These are phyloP conservation scores for Xylaria arbuscula DNA, from an alignment of 2,329 filamentous ascomycete genomes.

Conservation along the genomic window DNA sequence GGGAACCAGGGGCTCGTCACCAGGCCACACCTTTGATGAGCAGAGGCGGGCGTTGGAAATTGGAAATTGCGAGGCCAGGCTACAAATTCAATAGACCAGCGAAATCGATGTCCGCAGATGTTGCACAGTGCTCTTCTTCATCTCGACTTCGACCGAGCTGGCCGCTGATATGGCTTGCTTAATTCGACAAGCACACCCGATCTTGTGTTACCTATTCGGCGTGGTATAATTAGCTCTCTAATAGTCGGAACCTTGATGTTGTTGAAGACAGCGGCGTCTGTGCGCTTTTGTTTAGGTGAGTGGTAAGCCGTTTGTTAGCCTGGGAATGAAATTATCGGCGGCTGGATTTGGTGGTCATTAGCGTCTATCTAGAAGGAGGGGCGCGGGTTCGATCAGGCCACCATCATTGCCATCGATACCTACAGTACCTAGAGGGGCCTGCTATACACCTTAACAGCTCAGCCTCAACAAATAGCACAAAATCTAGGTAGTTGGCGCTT, in stretches of 20 bases:
- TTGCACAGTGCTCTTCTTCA: conserved; percentile 24
- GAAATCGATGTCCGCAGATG: conserved; percentile 13
- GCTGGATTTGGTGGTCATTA: conserved; percentile 8
- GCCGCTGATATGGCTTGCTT: not conserved
- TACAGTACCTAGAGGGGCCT: too few species aligned
- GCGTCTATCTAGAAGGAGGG: not conserved
- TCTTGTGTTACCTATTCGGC: conserved; percentile 2
- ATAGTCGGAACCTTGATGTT: not conserved
- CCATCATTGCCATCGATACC: conserved; percentile 13
- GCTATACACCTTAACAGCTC: not conserved
- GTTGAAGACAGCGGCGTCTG: conserved; percentile 1
- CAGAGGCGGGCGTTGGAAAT: conserved; percentile 7
- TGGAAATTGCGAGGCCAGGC: conserved; percentile 17
- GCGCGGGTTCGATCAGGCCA: not conserved
- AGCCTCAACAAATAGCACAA: not conserved
- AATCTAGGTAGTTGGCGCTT: not conserved
- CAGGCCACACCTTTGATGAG: conserved; percentile 27
- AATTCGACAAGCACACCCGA: not conserved
- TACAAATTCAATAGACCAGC: conserved; percentile 10
- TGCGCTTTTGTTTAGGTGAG: not conserved
- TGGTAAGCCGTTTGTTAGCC: not conserved
- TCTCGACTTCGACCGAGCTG: not conserved
- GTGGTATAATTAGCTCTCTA: conserved; percentile 18
- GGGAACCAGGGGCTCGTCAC: conserved; percentile 13
- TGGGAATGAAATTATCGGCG: not conserved